These are phyloP conservation scores for Butyriboletus loyo DNA, from an alignment of 768 basidiomycete species.

Conservation along the genomic window DNA sequence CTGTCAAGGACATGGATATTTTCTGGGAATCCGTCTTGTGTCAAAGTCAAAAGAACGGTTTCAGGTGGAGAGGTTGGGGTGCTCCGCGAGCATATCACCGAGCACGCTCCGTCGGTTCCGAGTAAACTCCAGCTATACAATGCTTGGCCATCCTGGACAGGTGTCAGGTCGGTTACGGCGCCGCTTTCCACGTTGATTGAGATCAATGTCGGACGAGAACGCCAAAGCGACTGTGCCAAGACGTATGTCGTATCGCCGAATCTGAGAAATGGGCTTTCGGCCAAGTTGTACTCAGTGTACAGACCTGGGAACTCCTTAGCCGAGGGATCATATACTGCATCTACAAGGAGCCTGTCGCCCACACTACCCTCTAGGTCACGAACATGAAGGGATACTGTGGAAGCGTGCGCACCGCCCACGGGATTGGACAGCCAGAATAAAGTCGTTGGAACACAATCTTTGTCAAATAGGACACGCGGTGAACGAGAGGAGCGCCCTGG, in stretches of 20 bases:
- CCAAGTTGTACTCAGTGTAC: conserved; percentile 50
- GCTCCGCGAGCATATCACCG: conserved; percentile 50
- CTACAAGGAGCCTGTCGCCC: conserved; percentile 35
- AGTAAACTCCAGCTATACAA: conserved; percentile 56
- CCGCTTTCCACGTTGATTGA: conserved; percentile 43
- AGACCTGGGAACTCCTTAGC: conserved; percentile 57
- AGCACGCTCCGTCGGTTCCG: conserved; percentile 41
- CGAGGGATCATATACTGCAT: conserved; percentile 39
- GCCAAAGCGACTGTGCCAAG: conserved; percentile 39
- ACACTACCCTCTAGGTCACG: conserved; percentile 32
- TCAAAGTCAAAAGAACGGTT: conserved; percentile 45
- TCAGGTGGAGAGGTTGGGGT: conserved; percentile 45
- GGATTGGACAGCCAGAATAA: conserved; percentile 56
- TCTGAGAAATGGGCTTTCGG: conserved; percentile 40
- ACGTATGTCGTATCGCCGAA: conserved; percentile 9
- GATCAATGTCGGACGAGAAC: conserved; percentile 50
- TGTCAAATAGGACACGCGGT: conserved; percentile 43
- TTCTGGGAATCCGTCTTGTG: conserved; percentile 9
- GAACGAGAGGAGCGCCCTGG: conserved; percentile 53
- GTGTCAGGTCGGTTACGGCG: conserved; percentile 32
- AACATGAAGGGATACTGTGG: conserved; percentile 49
- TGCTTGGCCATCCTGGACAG: conserved; percentile 6
- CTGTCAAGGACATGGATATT: conserved; percentile 43
- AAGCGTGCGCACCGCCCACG: conserved; percentile 58
- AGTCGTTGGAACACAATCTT: conserved; percentile 15